phyloP scores from a whole-genome alignment of 2,329 filamentous ascomycete species.

The Talaromyces sp. region DNA sequence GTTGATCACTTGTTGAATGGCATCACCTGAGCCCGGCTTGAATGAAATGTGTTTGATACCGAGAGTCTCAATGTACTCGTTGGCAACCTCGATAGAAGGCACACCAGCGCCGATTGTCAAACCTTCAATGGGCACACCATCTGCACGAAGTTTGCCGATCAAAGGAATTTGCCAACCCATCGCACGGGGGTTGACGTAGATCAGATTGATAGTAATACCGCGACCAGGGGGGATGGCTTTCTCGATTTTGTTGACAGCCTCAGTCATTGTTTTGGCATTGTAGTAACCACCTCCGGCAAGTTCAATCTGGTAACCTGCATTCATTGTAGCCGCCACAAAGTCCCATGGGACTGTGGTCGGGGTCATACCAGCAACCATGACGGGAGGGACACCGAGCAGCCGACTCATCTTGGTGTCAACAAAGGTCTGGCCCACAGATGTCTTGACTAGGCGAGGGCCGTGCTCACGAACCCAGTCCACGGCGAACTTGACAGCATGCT shows the following conservation, averaged over 20 bases:
- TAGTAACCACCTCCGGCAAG: slow-evolving; percentile 87
- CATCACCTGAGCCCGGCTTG: slow-evolving; percentile 86
- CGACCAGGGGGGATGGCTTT: slow-evolving; percentile 75
- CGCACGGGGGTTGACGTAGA: slow-evolving; percentile 82
- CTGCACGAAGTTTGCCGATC: slow-evolving; percentile 70
- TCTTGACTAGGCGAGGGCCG: slow-evolving; percentile 86
- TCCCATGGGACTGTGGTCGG: slow-evolving; percentile 85
- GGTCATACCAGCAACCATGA: slow-evolving; percentile 94
- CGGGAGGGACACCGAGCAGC: slow-evolving; percentile 74
- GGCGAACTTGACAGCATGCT: slow-evolving; percentile 90
- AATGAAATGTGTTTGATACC: slow-evolving; percentile 90
- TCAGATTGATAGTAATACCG: slow-evolving; percentile 84
- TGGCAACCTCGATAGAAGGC: slow-evolving; percentile 85
- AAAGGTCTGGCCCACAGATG: slow-evolving; percentile 79
- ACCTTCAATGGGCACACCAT: slow-evolving; percentile 87
- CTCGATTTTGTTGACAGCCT: slow-evolving; percentile 79
- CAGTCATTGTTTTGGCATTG: slow-evolving; percentile 74
- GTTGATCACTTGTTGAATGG: slow-evolving; percentile 84
- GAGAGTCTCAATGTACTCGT: slow-evolving; percentile 89
- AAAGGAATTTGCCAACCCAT: slow-evolving; percentile 93
- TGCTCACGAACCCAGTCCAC: slow-evolving; percentile 98
- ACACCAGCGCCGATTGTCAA: slow-evolving; percentile 91
- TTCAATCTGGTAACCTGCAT: slow-evolving; percentile 91
- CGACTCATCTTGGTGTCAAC: slow-evolving; percentile 97
- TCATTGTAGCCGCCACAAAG: slow-evolving; percentile 89